phyloP scores from a whole-genome alignment of 2,329 filamentous ascomycete species.

The Fusarium chaquense region DNA sequence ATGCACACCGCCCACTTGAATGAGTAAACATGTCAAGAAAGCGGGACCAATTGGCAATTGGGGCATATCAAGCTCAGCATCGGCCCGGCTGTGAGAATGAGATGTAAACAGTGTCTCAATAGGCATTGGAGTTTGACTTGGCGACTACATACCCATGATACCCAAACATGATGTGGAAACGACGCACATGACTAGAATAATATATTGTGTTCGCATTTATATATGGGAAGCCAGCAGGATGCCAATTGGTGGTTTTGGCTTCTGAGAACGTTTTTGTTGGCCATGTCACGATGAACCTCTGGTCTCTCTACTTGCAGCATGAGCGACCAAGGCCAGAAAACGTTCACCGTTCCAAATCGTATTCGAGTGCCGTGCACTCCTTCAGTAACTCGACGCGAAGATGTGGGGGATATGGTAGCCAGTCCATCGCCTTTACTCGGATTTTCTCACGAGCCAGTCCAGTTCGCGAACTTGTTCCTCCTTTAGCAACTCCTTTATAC shows the following conservation, averaged over 20 bases:
- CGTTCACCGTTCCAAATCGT: background rate
- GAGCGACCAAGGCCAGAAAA: background rate
- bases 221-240: background rate
- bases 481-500: conserved; percentile 65
- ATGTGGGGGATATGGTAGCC: background rate
- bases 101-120: conserved; percentile 14
- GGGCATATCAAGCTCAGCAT: conserved; percentile 1
- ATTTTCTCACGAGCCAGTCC: conserved; percentile 56
- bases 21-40: background rate
- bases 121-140: conserved; percentile 23
- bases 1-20: background rate
- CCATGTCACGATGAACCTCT: background rate
- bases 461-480: conserved; percentile 63
- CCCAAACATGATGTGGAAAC: conserved; percentile 43
- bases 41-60: background rate
- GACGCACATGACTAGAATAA: conserved; percentile 42
- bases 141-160: conserved; percentile 39
- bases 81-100: background rate
- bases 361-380: background rate
- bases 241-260: background rate
- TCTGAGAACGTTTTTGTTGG: background rate
- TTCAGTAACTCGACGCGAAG: background rate
- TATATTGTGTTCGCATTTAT: conserved; percentile 18
- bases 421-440: conserved; percentile 3
- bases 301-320: background rate